A percentile compares a stretch with the other conserved stretches of the same genome.
phyloP scores from a whole-genome alignment of 148 eudicot genomes.

The Oxyria digyna region DNA sequence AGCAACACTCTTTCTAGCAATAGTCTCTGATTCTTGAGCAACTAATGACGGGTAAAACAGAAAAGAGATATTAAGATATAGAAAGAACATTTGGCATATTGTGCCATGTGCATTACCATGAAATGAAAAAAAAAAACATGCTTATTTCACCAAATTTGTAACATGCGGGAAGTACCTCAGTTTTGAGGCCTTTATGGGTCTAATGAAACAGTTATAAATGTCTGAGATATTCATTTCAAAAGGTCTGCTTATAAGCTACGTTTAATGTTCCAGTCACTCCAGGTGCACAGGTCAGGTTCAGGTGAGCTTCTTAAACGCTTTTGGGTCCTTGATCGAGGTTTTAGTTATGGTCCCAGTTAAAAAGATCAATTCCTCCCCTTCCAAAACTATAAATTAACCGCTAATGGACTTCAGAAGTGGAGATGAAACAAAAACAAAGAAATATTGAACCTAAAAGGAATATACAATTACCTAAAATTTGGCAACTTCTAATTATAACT shows the following conservation, averaged over 20 bases:
- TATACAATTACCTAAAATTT: background rate
- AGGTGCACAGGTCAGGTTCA: background rate
- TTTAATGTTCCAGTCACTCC: background rate
- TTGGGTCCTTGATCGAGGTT: too few relatives aligned
- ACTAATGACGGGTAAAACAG: conserved; percentile 18
- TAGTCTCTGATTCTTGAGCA: conserved; percentile 19
- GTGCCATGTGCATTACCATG: background rate
- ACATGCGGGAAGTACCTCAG: background rate
- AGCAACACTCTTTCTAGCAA: conserved; percentile 17
- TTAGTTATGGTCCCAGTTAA: background rate
- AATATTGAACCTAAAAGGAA: too few relatives aligned
- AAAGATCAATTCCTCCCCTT: background rate
- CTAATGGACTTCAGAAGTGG: background rate
- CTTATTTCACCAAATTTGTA: background rate
- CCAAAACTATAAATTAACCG: background rate
- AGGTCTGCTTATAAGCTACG: background rate
- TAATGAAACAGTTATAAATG: too few relatives aligned
- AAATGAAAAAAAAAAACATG: background rate
- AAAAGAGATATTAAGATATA: background rate
- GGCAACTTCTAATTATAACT: background rate
- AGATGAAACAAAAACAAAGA: too few relatives aligned
- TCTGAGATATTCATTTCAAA: background rate
- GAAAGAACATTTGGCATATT: background rate
- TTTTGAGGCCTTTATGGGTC: too few relatives aligned
- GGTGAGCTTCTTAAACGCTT: too few relatives aligned